phyloP scores from a whole-genome alignment of 352 stramenopile species.

The Phytopythium boreale region DNA sequence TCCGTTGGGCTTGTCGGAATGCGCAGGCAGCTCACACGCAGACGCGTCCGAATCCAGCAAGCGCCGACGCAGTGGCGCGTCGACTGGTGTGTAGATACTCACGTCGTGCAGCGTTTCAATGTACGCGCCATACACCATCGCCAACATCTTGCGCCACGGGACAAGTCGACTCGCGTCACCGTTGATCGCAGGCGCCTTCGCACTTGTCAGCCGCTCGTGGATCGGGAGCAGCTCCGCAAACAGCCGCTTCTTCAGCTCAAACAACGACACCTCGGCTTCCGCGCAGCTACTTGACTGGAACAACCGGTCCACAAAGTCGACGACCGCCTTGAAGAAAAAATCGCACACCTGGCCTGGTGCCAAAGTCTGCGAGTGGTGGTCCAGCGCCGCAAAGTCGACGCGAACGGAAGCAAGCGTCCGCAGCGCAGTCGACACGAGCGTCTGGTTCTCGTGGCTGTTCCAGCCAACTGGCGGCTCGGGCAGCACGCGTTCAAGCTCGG shows the following conservation, averaged over 20 bases:
- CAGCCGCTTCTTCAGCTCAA: conserved; percentile 63
- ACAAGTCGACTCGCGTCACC: conserved; percentile 21
- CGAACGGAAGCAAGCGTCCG: conserved; percentile 24
- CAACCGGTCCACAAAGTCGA: conserved; percentile 49
- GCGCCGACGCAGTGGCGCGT: conserved; percentile 14
- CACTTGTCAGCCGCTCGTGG: conserved; percentile 23
- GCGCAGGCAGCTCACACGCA: background rate
- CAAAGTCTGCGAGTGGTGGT: conserved; percentile 11
- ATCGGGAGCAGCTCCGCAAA: conserved; percentile 49
- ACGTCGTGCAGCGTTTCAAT: conserved; percentile 53
- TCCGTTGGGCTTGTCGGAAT: background rate
- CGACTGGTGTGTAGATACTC: conserved; percentile 36
- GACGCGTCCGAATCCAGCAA: background rate
- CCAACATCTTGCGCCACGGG: conserved; percentile 59
- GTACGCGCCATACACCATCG: conserved; percentile 57
- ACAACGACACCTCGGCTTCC: conserved; percentile 31
- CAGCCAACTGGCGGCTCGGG: conserved; percentile 26
- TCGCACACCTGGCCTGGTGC: conserved; percentile 39
- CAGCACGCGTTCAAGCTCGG: conserved; percentile 45
- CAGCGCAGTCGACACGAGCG: conserved; percentile 25
- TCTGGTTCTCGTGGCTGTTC: conserved; percentile 32
- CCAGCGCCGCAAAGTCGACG: conserved; percentile 12
- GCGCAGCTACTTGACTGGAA: conserved; percentile 29
- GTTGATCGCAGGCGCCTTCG: conserved; percentile 10
- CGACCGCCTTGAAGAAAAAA: conserved; percentile 50